Base-by-base conservation (phyloP, 257 asterid species). In the Euphrasia confusa region DNA sequence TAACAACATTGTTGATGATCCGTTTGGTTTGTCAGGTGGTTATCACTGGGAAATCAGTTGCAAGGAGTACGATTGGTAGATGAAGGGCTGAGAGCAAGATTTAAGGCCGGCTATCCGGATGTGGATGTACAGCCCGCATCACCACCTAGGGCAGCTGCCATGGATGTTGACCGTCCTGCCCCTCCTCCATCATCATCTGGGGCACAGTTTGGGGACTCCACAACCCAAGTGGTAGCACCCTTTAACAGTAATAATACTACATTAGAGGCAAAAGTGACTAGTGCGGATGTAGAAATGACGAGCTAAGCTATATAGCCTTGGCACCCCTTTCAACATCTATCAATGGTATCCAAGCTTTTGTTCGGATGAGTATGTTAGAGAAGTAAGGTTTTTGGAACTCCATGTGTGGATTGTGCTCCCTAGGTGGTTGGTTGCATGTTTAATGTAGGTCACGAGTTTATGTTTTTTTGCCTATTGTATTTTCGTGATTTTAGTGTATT, bases 41-140 rank as follows among this genome's bases (percentile, higher is more conserved):
- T 92, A 77, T 79, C 99, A 14, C 90, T 89, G 2, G 97, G 99
- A 33, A 92, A 92, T 76, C 99, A 92, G 72, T 68, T 92, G 80
- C 96, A 70, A 72, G 97, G 99, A 39, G 97, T 81, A 10, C 75
- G 96, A 39, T 71, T 92, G 64, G 96, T 92, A 5, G 95, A 92
- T 54, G 99, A 89, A 47, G 99, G 99, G 68, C 84, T 92, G 28
- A 77, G 96, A 50, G 99, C 96, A n/a, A 84, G 99, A 75, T 92
- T 89, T 57, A 92, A 87, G 83, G 99, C 99, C 6, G 95, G 94
- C 13, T 92, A 89, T 68, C 89, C 96, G 0, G 99, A 89, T 52
- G 96, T 92, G 55, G 96, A 84, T 58, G 99, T 92, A 73, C 97
- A 92, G 79, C 99, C 99, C 2, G 27, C 91, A 57, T 92, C 96